Base-by-base conservation (phyloP, 306 rosid species). In the Lathyrus tuberosus region DNA sequence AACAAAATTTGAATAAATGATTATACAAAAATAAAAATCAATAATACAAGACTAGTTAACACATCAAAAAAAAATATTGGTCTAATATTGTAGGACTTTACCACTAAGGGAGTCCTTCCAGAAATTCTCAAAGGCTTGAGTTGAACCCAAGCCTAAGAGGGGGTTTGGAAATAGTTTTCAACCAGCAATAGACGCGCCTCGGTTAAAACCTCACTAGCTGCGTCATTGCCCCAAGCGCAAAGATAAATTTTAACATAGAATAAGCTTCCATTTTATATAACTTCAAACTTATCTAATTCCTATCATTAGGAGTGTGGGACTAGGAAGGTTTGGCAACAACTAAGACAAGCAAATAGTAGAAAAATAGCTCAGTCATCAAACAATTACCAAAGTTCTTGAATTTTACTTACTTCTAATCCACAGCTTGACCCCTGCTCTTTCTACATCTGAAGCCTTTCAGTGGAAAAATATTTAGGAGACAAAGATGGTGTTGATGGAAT, bases 181-280 rank as follows among this genome's bases (percentile, higher is more conserved):
- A 60, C 65, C 46, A 35, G 65, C 65, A 60, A 60, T 35, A 60
- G 28, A 35, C 65, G 65, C 65, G 65, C 65, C 46, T 60, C 65
- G 14, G 65, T 60, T 60, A 60, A 28, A 1, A 60, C 65, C 46
- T 60, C 46, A 60, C 17, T 60, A 60, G 65, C 65, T 35, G 46
- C 65, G 46, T 60, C 65, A 35, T 60, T 60, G 65, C 65, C 65
- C 65, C 65, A 60, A 60, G 65, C 65, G 65, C 65, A 60, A 60
- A 60, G 65, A 60, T 60, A 26, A 0, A 2, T 35, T 35, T 2
- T 0, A 0, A 0, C 12, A 2, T 26, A 3, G 30, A 0, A 0
- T 1, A 1, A 58, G 0, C 63, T 6, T 9, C 1, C 1, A 4
- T 30, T 58, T 58, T 58, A 58, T 58, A 58, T 6, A 14, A 1